Conservation (phyloP, 1,284 basidiomycete species). For the Lentinula novae-zelandiae region DNA sequence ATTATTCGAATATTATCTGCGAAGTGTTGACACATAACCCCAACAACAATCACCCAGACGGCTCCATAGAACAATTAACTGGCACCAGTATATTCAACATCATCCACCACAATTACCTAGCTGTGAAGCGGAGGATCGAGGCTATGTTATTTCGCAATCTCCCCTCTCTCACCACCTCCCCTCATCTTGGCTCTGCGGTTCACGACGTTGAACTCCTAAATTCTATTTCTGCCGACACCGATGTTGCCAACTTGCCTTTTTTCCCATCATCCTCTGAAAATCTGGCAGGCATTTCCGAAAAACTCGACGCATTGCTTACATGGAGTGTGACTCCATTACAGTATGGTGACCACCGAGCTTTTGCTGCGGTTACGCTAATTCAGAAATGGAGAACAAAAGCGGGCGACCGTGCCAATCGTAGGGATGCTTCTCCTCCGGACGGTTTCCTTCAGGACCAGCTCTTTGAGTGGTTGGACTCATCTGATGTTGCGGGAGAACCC, state of each 20-base stretch:
- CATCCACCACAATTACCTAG: conserved; percentile 46
- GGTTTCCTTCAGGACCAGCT: conserved; percentile 67
- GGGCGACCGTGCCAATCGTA: conserved; percentile 55
- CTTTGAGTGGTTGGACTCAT: conserved; percentile 84
- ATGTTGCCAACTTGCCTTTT: conserved; percentile 60
- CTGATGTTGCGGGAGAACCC: conserved; percentile 54
- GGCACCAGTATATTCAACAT: conserved; percentile 39
- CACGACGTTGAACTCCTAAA: conserved; percentile 83
- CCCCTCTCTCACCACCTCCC: conserved; percentile 50
- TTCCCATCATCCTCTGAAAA: conserved; percentile 49
- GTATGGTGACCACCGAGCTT: conserved; percentile 82
- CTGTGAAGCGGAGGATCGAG: conserved; percentile 69
- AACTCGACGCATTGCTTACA: conserved; percentile 78
- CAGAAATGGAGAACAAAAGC: conserved; percentile 65
- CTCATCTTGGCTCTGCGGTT: conserved; percentile 59
- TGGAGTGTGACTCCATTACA: conserved; percentile 86
- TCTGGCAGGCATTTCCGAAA: conserved; percentile 52
- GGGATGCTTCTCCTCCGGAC: conserved; percentile 52
- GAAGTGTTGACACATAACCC: conserved; percentile 41
- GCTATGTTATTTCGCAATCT: conserved; percentile 73
- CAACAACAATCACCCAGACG: conserved; percentile 28
- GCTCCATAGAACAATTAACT: conserved; percentile 33
- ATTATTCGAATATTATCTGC: conserved; percentile 43
- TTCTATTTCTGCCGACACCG: conserved; percentile 69
- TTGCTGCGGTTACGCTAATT: conserved; percentile 76